phyloP scores from a whole-genome alignment of 371 early-diverging fungal genomes.

The Mortierella sp. region DNA sequence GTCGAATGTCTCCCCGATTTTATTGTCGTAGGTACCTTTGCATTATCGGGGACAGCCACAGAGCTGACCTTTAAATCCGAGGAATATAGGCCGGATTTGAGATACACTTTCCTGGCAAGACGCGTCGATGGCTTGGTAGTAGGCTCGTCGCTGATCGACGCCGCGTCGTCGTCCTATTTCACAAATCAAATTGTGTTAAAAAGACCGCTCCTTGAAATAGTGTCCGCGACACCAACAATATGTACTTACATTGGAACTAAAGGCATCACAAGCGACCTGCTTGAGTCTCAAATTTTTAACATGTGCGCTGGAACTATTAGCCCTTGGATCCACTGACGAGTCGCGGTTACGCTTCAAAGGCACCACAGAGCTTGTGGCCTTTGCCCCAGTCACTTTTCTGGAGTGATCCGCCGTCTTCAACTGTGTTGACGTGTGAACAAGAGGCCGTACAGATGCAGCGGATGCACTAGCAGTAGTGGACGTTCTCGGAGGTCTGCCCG shows the following conservation, averaged over 20 bases:
- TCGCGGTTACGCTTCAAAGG: slow-evolving; percentile 14
- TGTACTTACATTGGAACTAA: slow-evolving; percentile 10
- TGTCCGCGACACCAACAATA: neutral
- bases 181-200: neutral
- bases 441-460: neutral
- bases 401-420: neutral
- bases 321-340: neutral
- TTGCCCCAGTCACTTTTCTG: too few relatives aligned
- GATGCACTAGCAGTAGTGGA: neutral
- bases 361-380: neutral
- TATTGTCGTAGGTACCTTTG: slow-evolving; percentile 7
- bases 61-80: slow-evolving; percentile 39
- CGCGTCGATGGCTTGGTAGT: slow-evolving; percentile 5
- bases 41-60: neutral
- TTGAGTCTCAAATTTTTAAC: slow-evolving; percentile 4
- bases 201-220: too few relatives aligned
- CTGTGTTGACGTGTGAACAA: neutral
- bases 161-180: slow-evolving; percentile 16
- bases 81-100: slow-evolving; percentile 51
- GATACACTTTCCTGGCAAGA: slow-evolving; percentile 34
- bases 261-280: neutral
- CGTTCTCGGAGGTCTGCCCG: slow-evolving; percentile 19
- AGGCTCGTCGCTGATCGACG: neutral
- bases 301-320: neutral
- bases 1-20: slow-evolving; percentile 3